Conservation (phyloP, 805 yeast genomes). For the Metschnikowia corniflorae region DNA sequence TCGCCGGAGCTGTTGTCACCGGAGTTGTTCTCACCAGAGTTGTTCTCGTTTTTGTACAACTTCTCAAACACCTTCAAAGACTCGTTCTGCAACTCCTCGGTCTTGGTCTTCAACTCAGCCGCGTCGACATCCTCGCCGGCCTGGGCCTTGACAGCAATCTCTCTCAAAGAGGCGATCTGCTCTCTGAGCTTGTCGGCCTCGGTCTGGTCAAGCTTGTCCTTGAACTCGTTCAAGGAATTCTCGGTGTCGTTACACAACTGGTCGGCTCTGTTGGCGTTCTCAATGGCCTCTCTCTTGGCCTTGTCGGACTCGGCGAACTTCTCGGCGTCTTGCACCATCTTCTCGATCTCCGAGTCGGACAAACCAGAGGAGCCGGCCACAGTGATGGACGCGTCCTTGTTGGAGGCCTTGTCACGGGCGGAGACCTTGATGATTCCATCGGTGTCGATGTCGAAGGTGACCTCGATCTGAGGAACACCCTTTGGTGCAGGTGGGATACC, state of each 20-base stretch:
- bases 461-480: slow-evolving; percentile 94
- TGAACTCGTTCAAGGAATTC: slow-evolving; percentile 45
- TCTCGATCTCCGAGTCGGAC: slow-evolving; percentile 84
- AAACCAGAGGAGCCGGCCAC: slow-evolving; percentile 96
- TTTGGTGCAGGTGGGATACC: slow-evolving; percentile 96
- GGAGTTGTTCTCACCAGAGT: slow-evolving; percentile 21
- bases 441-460: slow-evolving; percentile 93
- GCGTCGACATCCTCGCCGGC: slow-evolving; percentile 60
- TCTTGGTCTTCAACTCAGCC: slow-evolving; percentile 63
- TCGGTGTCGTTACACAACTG: slow-evolving; percentile 59
- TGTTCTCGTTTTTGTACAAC: slow-evolving; percentile 35
- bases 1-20: slow-evolving; percentile 20
- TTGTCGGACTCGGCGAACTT: slow-evolving; percentile 84
- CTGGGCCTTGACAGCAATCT: slow-evolving; percentile 61
- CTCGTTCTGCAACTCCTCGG: slow-evolving; percentile 71
- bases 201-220: slow-evolving; percentile 44
- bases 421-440: slow-evolving; percentile 96
- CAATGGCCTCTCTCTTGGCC: slow-evolving; percentile 80
- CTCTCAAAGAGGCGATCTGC: slow-evolving; percentile 40
- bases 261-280: slow-evolving; percentile 81
- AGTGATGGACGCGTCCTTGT: slow-evolving; percentile 91
- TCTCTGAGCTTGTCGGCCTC: slow-evolving; percentile 43
- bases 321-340: slow-evolving; percentile 89
- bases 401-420: slow-evolving; percentile 90
- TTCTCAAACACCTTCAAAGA: slow-evolving; percentile 76